Evolutionary conservation across 495 filamentous ascomycete species (phyloP).

Genomic region (Talaromyces proteolyticus): DNA sequence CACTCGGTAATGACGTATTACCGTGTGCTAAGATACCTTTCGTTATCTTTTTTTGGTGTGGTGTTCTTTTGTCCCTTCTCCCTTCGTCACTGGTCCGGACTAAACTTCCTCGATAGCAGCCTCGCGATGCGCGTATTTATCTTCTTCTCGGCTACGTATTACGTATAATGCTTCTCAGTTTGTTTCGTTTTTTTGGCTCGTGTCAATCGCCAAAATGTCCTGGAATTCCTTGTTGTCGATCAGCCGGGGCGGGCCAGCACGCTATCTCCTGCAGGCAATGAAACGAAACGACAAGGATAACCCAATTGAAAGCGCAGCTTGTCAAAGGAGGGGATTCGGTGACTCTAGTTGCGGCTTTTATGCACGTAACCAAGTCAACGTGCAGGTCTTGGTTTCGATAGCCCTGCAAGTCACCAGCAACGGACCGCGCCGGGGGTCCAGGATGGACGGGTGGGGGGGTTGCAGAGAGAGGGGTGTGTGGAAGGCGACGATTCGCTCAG

Average conservation of each 20-base stretch:
- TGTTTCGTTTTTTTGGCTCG: not conserved
- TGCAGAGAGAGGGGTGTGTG: not conserved
- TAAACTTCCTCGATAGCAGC: not conserved
- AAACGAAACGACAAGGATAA: not conserved
- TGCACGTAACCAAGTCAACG: constrained; percentile 6
- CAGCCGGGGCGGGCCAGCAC: constrained; percentile 1
- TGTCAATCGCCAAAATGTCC: not conserved
- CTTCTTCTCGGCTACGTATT: not conserved
- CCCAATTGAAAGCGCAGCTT: not conserved
- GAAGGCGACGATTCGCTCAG: not conserved
- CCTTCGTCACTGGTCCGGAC: too few relatives aligned
- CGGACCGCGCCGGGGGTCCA: constrained; percentile 1
- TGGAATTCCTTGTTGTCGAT: constrained; percentile 8
- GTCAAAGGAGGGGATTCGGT: not conserved
- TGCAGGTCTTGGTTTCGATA: constrained; percentile 2
- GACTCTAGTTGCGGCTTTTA: constrained; percentile 7
- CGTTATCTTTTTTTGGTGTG: not conserved
- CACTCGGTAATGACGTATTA: constrained; percentile 6
- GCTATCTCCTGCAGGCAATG: constrained; percentile 7
- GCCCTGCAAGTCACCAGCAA: not conserved
- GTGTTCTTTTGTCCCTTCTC: not conserved
- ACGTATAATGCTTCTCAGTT: not conserved
- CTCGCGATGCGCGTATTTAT: not conserved
- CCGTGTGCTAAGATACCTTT: not conserved
- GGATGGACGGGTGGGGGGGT: not conserved